phyloP scores from a whole-genome alignment of 805 yeast genomes.

The Cyberlindnera japonica region DNA sequence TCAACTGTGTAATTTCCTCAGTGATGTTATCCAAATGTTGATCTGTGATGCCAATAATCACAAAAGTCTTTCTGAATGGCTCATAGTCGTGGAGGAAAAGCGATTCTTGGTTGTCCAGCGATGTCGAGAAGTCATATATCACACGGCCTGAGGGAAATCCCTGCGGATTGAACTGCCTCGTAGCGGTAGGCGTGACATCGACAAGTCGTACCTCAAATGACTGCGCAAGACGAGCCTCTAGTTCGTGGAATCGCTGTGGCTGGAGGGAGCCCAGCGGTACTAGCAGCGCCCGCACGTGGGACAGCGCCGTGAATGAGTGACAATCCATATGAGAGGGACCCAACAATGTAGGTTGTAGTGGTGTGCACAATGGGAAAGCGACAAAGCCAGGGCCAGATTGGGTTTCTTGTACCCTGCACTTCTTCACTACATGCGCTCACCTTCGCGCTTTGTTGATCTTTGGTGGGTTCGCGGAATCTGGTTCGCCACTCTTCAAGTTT shows the following conservation, averaged over 20 bases:
- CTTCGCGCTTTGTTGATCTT: conserved; percentile 1
- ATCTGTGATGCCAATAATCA: conserved; percentile 48
- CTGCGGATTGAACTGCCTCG: conserved; percentile 72
- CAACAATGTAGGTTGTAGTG: not conserved
- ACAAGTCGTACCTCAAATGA: conserved; percentile 65
- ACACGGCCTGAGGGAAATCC: conserved; percentile 78
- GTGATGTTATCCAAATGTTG: conserved; percentile 15
- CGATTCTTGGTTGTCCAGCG: conserved; percentile 50
- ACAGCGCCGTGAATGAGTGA: conserved; percentile 56
- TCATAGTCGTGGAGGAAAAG: conserved; percentile 81
- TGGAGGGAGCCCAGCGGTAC: conserved; percentile 61
- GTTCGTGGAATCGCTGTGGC: conserved; percentile 34
- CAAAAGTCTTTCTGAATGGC: conserved; percentile 76
- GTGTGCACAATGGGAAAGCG: too few relatives aligned
- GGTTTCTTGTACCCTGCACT: too few relatives aligned
- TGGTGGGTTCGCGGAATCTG: conserved; percentile 1
- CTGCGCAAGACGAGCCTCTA: conserved; percentile 41
- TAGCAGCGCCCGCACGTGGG: conserved; percentile 60
- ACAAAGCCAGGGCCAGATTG: too few relatives aligned
- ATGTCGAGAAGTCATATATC: conserved; percentile 49
- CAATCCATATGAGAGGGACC: conserved; percentile 30
- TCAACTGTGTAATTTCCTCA: conserved; percentile 37
- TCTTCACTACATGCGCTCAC: not conserved
- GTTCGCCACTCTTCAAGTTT: conserved; percentile 1
- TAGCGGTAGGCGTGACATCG: conserved; percentile 66